Evolutionary conservation across 139 green algal genomes (phyloP).

Genomic region (Gonium pectorale): DNA sequence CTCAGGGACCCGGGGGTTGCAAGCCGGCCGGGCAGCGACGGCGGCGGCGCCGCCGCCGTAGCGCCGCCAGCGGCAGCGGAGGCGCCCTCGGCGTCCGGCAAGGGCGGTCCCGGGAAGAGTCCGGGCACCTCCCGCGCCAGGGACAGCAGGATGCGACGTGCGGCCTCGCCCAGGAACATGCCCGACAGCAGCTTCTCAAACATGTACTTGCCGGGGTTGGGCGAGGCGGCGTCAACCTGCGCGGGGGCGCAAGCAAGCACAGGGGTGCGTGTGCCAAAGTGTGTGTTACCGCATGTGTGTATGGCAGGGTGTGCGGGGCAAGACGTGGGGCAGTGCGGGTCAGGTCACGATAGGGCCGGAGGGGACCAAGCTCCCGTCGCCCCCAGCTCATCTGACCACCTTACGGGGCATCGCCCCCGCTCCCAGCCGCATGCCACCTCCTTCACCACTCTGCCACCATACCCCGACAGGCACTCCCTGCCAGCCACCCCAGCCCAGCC

Average conservation of each 20-base stretch:
- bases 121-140: conserved; percentile 5
- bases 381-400: no score
- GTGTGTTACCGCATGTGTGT: no score
- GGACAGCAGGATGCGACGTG: conserved; percentile 77
- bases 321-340: no score
- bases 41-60: no score
- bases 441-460: no score
- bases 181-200: conserved; percentile 95
- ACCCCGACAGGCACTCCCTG: no score
- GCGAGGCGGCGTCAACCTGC: conserved; percentile 30
- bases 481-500: no score
- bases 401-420: no score
- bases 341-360: no score
- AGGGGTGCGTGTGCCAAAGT: neutral
- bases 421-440: no score
- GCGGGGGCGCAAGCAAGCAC: neutral
- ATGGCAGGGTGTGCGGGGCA: no score
- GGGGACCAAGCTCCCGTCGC: no score
- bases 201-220: conserved; percentile 65
- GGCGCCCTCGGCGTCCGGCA: neutral
- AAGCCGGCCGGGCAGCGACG: conserved; percentile 21
- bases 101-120: conserved; percentile 48
- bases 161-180: conserved; percentile 92
- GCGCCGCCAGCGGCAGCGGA: neutral
- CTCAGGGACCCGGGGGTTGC: conserved; percentile 44